Evolutionary conservation across 169 alveolate genomes (phyloP), one percentile per base, ranked within the genome.

Genomic region (Fabrea salina): DNA sequence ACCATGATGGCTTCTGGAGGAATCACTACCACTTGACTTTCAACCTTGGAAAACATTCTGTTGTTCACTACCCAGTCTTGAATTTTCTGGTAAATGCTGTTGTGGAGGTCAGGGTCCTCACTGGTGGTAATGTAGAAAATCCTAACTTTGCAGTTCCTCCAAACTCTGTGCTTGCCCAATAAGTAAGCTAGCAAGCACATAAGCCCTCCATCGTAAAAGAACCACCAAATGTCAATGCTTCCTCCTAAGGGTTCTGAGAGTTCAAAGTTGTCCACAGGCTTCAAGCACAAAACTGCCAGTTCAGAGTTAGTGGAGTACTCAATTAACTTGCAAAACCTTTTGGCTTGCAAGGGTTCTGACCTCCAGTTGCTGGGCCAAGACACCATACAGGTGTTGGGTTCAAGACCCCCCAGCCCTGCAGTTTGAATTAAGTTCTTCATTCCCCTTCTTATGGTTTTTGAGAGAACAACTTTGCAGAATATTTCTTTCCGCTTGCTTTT

Each of bases 321-420:
- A 5, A 81, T 57, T n/a, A 82, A 16, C 32, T 72, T 50, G 3
- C 71, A 87, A 37, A 83, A 82, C 53, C 88, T 47, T 7, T 30
- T 35, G 3, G 70, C 39, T 50, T 76, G 67, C 2, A 75, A 50
- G n/a, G n/a, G n/a, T n/a, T n/a, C n/a, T n/a, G n/a, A n/a, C n/a
- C n/a, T n/a, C 84, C 85, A 84, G 68, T 54, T 79, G 25, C 72
- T 70, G n/a, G 92, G 92, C 92, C 92, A 86, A 22, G 91, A 75
- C 19, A 85, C 70, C 5, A 87, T 70, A 7, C 83, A 56, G 5
- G 90, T 83, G 80, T 87, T 87, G 3, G 93, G 93, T 44, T 87
- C 93, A 16, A 87, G 70, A 2, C 88, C 93, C 27, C 93, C 93
- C 8, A 87, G 49, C 13, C 93, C 93, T 7, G 93, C 75, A 3